Evolutionary conservation across 768 basidiomycete species (phyloP).

Genomic region (Auriscalpium vulgare): DNA sequence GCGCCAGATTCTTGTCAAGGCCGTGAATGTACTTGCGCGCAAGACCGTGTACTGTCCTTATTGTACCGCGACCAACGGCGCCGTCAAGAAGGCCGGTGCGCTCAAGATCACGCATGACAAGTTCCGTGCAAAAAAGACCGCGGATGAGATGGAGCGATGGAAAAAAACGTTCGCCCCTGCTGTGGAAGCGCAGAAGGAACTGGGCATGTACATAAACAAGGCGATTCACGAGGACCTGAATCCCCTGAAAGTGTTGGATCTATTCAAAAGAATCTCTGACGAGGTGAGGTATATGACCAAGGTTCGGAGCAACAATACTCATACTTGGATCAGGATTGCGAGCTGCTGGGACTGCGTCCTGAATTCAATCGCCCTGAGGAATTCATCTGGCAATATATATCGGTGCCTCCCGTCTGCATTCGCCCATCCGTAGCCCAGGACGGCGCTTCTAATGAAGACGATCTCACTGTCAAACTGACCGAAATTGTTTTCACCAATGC

Average conservation of each 20-base stretch:
- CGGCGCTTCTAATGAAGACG: slow-evolving; percentile 97
- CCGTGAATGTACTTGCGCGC: slow-evolving; percentile 78
- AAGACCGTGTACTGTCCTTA: slow-evolving; percentile 91
- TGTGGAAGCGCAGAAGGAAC: slow-evolving; percentile 79
- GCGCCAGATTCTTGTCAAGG: slow-evolving; percentile 72
- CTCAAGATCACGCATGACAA: slow-evolving; percentile 98
- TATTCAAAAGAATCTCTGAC: slow-evolving; percentile 88
- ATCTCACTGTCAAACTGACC: slow-evolving; percentile 92
- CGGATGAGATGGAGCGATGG: slow-evolving; percentile 82
- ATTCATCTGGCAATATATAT: slow-evolving; percentile 98
- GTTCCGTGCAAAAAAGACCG: slow-evolving; percentile 89
- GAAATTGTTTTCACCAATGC: slow-evolving; percentile 95
- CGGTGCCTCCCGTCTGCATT: slow-evolving; percentile 96
- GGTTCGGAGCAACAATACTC: no score
- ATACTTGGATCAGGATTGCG: slow-evolving; percentile 63
- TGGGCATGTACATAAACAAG: slow-evolving; percentile 77
- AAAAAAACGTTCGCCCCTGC: slow-evolving; percentile 76
- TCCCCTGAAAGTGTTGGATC: slow-evolving; percentile 84
- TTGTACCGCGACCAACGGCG: slow-evolving; percentile 88
- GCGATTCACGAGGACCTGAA: slow-evolving; percentile 91
- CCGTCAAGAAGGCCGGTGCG: slow-evolving; percentile 92
- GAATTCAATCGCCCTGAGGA: slow-evolving; percentile 89
- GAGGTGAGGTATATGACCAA: slow-evolving; percentile 46
- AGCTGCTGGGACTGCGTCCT: slow-evolving; percentile 86
- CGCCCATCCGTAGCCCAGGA: slow-evolving; percentile 97